These are phyloP conservation scores for Colletotrichum sidae DNA, from an alignment of 2,329 filamentous ascomycete species.

Conservation along the genomic window DNA sequence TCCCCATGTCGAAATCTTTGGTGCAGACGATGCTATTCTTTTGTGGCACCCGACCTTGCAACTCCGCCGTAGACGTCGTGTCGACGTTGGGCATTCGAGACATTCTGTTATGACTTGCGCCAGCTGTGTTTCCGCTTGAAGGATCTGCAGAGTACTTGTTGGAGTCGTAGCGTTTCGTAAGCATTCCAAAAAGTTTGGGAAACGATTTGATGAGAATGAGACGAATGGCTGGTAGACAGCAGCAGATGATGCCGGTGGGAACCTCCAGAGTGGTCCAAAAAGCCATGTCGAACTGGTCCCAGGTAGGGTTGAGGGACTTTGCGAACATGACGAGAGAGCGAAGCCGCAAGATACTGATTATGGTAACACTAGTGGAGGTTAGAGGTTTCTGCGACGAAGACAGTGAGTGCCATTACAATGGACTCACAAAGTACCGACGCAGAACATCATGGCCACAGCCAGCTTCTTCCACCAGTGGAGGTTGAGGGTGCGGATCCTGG, in stretches of 20 bases:
- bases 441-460: constrained; percentile 56
- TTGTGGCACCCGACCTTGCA: neutral
- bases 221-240: constrained; percentile 30
- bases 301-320: constrained; percentile 45
- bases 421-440: constrained; percentile 54
- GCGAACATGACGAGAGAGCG: constrained; percentile 44
- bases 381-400: accelerated
- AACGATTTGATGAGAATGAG: constrained; percentile 33
- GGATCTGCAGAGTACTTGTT: constrained; percentile 8
- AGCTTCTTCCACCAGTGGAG: constrained; percentile 56
- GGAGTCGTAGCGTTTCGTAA: constrained; percentile 19
- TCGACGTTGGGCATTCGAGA: constrained; percentile 1
- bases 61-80: constrained; percentile 9
- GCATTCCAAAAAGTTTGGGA: constrained; percentile 21
- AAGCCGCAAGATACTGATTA: constrained; percentile 46
- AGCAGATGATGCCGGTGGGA: constrained; percentile 31
- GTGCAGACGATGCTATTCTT: constrained; percentile 8
- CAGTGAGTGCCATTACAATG: neutral
- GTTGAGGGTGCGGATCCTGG: constrained; percentile 48
- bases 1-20: constrained; percentile 7
- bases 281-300: constrained; percentile 44
- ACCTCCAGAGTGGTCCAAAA: constrained; percentile 34
- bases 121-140: constrained; percentile 5
- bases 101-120: neutral
- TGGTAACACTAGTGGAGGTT: constrained; percentile 42